Base-by-base conservation (phyloP, 2,329 filamentous ascomycete species). In the Nothophoma quercina region DNA sequence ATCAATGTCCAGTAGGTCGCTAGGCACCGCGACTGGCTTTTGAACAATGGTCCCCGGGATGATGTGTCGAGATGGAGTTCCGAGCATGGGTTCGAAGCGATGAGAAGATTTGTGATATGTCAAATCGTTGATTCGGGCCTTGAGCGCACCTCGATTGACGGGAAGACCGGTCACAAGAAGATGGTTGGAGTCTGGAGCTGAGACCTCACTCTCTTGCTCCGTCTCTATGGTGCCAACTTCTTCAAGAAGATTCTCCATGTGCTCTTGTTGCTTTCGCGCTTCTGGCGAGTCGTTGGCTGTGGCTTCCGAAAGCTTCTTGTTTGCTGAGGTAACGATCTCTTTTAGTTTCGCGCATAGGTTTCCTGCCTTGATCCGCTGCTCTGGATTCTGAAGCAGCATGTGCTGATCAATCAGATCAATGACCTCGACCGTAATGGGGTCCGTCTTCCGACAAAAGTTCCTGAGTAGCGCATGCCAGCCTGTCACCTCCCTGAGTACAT, bases 361-460 rank as follows among this genome's bases (percentile, higher is more conserved):
- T 15, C 15, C 35, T 7, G 42, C 32, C 15, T 5, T 18, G 4
- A 51, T 35, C 6, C 47, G 47, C 21, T 43, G 15, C n/a, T 35
- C 36, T 8, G 47, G 28, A 18, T 45, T 29, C 30, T 21, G 15
- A 5, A 51, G 16, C 18, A 55, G 30, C 36, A 55, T 44, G 12
- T 32, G 23, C n/a, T 40, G 19, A 23, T 45, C 46, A 19, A 55
- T 29, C 5, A 55, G 34, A n/a, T 55, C 38, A 26, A 55, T 30
- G 5, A 55, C 32, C 13, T 25, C 16, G 15, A 16, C 16, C 6
- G 51, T 55, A 22, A 44, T 36, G 2, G 25, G 28, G 32, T 55
- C 51, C 5, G 45, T 36, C 10, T 51, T 41, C 10, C n/a, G 25
- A 26, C 25, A 26, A 7, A 12, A 26, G 25, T 26, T 26, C 25